Conservation (phyloP, 352 stramenopile genomes). For the Pythium coloratum region DNA sequence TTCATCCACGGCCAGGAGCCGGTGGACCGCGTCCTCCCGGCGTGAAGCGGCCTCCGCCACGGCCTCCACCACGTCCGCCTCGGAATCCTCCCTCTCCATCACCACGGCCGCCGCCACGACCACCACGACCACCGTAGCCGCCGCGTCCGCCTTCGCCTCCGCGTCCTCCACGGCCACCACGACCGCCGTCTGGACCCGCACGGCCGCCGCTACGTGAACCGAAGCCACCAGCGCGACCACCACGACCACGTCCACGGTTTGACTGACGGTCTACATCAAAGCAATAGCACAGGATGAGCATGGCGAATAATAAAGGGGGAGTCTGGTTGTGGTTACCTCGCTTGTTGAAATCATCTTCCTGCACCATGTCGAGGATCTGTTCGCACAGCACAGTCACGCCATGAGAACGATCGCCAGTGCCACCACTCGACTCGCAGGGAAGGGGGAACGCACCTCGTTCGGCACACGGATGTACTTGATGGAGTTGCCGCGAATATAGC, state of each 20-base stretch:
- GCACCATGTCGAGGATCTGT: constrained; percentile 93
- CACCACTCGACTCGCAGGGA: too few species aligned
- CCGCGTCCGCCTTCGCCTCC: constrained; percentile 35
- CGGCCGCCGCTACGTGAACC: constrained; percentile 36
- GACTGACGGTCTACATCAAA: constrained; percentile 60
- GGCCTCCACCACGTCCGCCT: constrained; percentile 35
- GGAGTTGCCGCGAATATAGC: constrained; percentile 97
- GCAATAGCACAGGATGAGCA: not conserved
- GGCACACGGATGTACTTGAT: constrained; percentile 99
- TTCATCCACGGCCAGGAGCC: constrained; percentile 21
- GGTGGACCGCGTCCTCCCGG: constrained; percentile 30
- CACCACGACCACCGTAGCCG: constrained; percentile 29
- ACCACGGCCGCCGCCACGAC: constrained; percentile 28
- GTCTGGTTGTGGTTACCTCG: constrained; percentile 37
- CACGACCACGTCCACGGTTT: constrained; percentile 70
- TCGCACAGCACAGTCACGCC: not conserved
- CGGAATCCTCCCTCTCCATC: constrained; percentile 31
- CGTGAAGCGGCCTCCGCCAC: constrained; percentile 38
- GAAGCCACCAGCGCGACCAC: constrained; percentile 51
- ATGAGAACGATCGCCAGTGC: too few species aligned
- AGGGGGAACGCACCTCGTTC: constrained; percentile 80
- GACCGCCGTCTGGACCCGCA: constrained; percentile 36
- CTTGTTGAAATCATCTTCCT: constrained; percentile 91
- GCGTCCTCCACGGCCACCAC: constrained; percentile 43
- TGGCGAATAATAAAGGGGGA: not conserved